Evolutionary conservation across 352 stramenopile species (phyloP).

Genomic region (Aphanomyces stellatus): DNA sequence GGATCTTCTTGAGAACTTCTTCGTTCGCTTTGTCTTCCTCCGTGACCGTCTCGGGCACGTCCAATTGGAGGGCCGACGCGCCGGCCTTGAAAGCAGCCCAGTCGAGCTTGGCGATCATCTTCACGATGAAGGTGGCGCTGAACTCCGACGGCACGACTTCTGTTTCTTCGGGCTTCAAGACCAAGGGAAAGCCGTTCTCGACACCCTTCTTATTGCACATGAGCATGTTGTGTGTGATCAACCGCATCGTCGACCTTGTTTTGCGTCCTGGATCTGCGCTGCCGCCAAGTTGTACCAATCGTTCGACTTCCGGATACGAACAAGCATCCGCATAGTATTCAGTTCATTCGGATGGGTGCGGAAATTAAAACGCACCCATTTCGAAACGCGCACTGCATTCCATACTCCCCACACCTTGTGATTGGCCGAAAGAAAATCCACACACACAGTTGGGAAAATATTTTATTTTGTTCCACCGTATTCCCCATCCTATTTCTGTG

Average conservation of each 20-base stretch:
- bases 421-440: too few relatives aligned
- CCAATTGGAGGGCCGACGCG: slow-evolving; percentile 57
- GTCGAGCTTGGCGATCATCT: slow-evolving; percentile 87
- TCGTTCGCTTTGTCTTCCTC: slow-evolving; percentile 44
- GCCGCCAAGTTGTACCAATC: not conserved
- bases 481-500: too few relatives aligned
- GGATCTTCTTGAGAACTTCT: slow-evolving; percentile 71
- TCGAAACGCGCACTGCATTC: too few relatives aligned
- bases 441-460: too few relatives aligned
- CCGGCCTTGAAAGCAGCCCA: slow-evolving; percentile 78
- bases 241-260: slow-evolving; percentile 43
- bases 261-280: not conserved
- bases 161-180: slow-evolving; percentile 72
- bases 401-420: too few relatives aligned
- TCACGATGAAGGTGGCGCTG: slow-evolving; percentile 71
- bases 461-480: too few relatives aligned
- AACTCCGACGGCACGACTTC: slow-evolving; percentile 82
- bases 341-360: not conserved
- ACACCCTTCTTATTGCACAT: slow-evolving; percentile 92
- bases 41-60: slow-evolving; percentile 46
- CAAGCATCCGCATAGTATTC: not conserved
- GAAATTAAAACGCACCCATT: too few relatives aligned
- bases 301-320: slow-evolving; percentile 2
- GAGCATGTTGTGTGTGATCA: slow-evolving; percentile 94
- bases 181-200: slow-evolving; percentile 85